Conservation (phyloP, 345 rosid genomes). For the Litchi chinensis region DNA sequence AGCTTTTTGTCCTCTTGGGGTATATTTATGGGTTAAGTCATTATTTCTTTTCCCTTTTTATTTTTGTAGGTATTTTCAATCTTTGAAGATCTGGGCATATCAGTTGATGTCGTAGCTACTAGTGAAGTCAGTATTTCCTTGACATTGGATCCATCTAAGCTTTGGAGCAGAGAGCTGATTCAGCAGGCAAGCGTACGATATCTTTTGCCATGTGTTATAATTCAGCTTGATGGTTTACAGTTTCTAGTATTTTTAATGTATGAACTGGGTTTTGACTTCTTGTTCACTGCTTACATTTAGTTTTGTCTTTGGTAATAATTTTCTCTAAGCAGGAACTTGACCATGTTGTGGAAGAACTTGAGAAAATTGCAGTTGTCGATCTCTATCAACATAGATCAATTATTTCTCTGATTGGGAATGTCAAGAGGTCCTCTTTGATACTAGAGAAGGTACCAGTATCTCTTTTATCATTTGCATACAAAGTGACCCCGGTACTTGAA, state of each 20-base stretch:
- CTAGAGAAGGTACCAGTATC: slow-evolving; percentile 73
- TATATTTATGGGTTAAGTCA: slow-evolving; percentile 1
- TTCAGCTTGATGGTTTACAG: background rate
- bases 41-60: slow-evolving; percentile 6
- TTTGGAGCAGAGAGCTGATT: slow-evolving; percentile 97
- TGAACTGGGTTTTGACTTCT: background rate
- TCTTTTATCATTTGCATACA: slow-evolving; percentile 11
- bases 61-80: slow-evolving; percentile 80
- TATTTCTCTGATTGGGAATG: slow-evolving; percentile 93
- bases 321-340: slow-evolving; percentile 79
- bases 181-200: slow-evolving; percentile 83
- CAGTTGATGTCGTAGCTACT: slow-evolving; percentile 98
- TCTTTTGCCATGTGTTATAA: slow-evolving; percentile 1
- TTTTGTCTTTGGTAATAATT: background rate
- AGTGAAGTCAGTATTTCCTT: slow-evolving; percentile 99
- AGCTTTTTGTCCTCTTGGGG: slow-evolving; percentile 4
- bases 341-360: slow-evolving; percentile 95
- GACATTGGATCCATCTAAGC: slow-evolving; percentile 94
- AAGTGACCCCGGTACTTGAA: background rate
- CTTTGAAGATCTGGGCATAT: slow-evolving; percentile 94
- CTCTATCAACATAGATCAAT: slow-evolving; percentile 88
- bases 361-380: slow-evolving; percentile 91
- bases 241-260: background rate
- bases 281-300: slow-evolving; percentile 13
- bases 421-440: slow-evolving; percentile 85